Evolutionary conservation across 1,139 yeast genomes (phyloP), one percentile per base, ranked within the genome.

Genomic region (Yamadazyma sp.): DNA sequence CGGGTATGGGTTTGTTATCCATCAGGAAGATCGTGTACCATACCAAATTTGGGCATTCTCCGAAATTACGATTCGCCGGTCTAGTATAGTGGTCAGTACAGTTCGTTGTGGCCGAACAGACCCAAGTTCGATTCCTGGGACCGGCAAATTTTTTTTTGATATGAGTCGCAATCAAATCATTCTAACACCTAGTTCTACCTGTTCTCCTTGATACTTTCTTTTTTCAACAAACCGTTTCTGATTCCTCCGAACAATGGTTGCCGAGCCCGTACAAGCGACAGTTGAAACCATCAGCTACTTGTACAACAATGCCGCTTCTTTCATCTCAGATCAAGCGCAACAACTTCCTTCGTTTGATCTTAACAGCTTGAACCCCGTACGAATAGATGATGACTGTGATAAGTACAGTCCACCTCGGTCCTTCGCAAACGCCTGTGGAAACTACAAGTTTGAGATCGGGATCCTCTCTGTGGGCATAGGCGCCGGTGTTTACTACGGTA

Each of bases 81-180:
- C 64, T 62, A 61, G 76, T 71, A 71, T 71, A 71, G 76, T 71
- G 77, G 77, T 70, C 47, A 71, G 75, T 70, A 71, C 75, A 66
- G 66, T 56, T 69, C 76, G 73, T 71, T 71, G 77, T 71, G 77
- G 77, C 76, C 73, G 76, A 68, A 57, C 68, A 61, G 61, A 71
- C 76, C 76, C 76, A 71, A 61, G 76, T 71, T 71, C 77, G 77
- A 71, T 70, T 71, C 76, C 75, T 70, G 77, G 76, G 74, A 65
- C 67, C 75, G 75, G 76, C 77, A 71, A 15, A 39, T 46, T 33
- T 51, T 52, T 58, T 56, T 49, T 46, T 34, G n/a, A n/a, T n/a
- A n/a, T n/a, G n/a, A n/a, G n/a, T n/a, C n/a, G n/a, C n/a, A n/a
- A n/a, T n/a, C n/a, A n/a, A n/a, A n/a, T n/a, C n/a, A n/a, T n/a